Percentiles rank a stretch among this genome's conserved stretches.
phyloP scores from a whole-genome alignment of 2,329 filamentous ascomycete genomes.

The Aspergillus luchuensis region DNA sequence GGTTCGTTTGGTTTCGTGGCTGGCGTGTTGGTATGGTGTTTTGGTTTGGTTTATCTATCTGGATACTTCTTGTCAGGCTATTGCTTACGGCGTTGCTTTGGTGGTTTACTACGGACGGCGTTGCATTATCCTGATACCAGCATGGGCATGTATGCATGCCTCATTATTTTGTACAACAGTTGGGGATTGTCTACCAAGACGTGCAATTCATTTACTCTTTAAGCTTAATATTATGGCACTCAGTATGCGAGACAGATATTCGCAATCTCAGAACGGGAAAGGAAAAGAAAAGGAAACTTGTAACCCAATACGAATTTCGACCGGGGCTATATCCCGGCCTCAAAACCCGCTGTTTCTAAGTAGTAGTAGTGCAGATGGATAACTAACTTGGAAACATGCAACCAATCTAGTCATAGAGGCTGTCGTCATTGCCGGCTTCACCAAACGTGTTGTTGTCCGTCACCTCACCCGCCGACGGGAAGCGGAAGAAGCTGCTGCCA shows the following conservation, averaged over 20 bases:
- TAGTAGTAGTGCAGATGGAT: conserved; percentile 18
- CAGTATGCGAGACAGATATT: neutral
- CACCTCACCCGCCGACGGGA: conserved; percentile 68
- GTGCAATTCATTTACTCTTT: neutral
- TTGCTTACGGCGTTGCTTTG: too few species aligned
- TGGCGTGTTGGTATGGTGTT: neutral
- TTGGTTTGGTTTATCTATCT: too few species aligned
- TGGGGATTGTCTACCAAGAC: too few species aligned
- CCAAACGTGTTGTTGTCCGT: conserved; percentile 65
- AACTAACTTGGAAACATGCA: conserved; percentile 52
- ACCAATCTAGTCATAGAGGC: conserved; percentile 82
- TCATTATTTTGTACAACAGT: too few species aligned
- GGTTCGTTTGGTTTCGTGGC: neutral
- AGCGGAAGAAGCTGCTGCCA: conserved; percentile 96
- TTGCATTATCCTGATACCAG: too few species aligned
- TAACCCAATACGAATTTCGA: conserved; percentile 21
- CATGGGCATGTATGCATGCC: too few species aligned
- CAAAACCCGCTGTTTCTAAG: conserved; percentile 27
- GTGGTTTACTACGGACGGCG: too few species aligned
- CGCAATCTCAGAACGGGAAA: neutral
- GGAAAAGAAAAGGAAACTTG: conserved; percentile 16
- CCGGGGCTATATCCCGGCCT: conserved; percentile 18
- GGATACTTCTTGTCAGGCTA: too few species aligned
- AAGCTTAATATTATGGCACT: neutral
- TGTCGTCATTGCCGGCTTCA: conserved; percentile 89